phyloP scores from a whole-genome alignment of 2,329 filamentous ascomycete species.

The Aspergillus cejpii region DNA sequence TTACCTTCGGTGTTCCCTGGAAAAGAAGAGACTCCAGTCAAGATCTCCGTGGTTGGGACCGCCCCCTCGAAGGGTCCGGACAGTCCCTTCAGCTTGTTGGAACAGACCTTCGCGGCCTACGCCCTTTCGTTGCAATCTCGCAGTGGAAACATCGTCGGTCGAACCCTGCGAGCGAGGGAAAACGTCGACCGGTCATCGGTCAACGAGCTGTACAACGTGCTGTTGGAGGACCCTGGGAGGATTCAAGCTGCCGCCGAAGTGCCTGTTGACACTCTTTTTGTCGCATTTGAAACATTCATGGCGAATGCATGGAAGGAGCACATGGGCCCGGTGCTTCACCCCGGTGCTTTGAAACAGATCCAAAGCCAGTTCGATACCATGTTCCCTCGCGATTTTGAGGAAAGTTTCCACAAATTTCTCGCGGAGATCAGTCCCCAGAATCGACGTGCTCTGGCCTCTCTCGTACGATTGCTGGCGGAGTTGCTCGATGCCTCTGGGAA shows the following conservation, averaged over 20 bases:
- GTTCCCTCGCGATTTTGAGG: constrained; percentile 47
- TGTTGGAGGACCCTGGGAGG: constrained; percentile 76
- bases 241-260: constrained; percentile 68
- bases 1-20: constrained; percentile 43
- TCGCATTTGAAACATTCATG: constrained; percentile 89
- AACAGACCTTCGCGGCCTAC: constrained; percentile 80
- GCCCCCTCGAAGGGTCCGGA: constrained; percentile 46
- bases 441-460: constrained; percentile 68
- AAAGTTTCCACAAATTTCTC: constrained; percentile 50
- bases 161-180: constrained; percentile 63
- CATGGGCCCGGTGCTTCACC: constrained; percentile 76
- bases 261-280: constrained; percentile 76
- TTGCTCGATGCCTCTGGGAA: constrained; percentile 84
- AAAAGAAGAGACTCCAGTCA: constrained; percentile 33
- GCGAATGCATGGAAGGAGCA: constrained; percentile 80
- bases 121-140: constrained; percentile 73
- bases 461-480: constrained; percentile 80
- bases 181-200: constrained; percentile 69
- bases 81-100: constrained; percentile 65
- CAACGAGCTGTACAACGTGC: constrained; percentile 82
- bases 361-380: constrained; percentile 48
- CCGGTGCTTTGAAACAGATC: constrained; percentile 64
- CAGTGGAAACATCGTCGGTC: constrained; percentile 79
- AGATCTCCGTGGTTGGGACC: constrained; percentile 50
- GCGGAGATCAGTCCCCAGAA: constrained; percentile 53